Base-by-base conservation (phyloP, 495 filamentous ascomycete genomes). In the Aspergillus nanangensis region DNA sequence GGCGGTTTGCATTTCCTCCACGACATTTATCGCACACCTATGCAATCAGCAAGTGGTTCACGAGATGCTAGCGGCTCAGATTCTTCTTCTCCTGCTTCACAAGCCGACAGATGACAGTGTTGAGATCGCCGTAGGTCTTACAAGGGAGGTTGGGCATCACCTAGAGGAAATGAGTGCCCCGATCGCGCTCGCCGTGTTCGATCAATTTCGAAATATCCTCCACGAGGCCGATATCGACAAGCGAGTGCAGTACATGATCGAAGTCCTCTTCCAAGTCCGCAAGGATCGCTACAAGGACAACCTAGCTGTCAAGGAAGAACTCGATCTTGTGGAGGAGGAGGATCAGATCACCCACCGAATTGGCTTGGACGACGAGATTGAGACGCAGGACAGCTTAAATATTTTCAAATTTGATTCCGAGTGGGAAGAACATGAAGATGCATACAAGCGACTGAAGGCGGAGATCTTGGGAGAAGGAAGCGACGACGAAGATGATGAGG, bases 31-130 rank as follows among this genome's bases (percentile, higher is more conserved):
- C 56, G 91, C 93, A 11, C 94, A 97, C 60, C 72, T 97, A 25
- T 87, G 86, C 63, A 99, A 99, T 56, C 85, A 93, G 58, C 90
- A 96, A 62, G 90, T 99, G 2, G 88, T 84, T n/a, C 83, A 92
- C 62, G 93, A 96, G 66, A 88, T 92, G 66, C 64, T 97, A 33
- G 88, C 86, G 3, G 93, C 91, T 4, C 87, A 97, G 68, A 93
- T 96, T 21, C 69, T 99, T 19, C 69, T 96, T 18, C 75, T 97
- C 22, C 72, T 99, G 15, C 77, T 99, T 27, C 78, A 92, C 58
- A 95, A 95, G 58, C 94, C 93, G 10, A 96, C 94, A 0, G 93
- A 99, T 52, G 93, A 96, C 66, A 94, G 89, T 49, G 93, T 99
- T 37, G 93, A 99, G 69, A 96, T 99, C 65, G 93, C 93, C 2